Conservation (phyloP, 352 stramenopile species). For the Phytophthora capsici region DNA sequence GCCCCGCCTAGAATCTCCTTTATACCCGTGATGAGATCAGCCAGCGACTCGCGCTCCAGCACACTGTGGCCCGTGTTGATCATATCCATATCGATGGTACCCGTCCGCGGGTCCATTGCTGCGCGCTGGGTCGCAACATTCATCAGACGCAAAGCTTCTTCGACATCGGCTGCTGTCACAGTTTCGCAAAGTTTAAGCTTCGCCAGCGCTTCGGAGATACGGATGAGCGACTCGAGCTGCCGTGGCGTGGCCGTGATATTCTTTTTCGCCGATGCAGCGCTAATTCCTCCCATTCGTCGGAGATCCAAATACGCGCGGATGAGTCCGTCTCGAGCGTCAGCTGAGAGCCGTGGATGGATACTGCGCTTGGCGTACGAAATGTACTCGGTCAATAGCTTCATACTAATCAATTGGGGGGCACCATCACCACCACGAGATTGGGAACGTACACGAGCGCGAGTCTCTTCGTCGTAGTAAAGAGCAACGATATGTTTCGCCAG, state of each 20-base stretch:
- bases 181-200: slow-evolving; percentile 92
- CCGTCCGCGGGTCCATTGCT: slow-evolving; percentile 97
- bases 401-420: slow-evolving; percentile 69
- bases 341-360: slow-evolving; percentile 91
- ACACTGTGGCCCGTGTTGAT: slow-evolving; percentile 95
- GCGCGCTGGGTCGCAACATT: slow-evolving; percentile 97
- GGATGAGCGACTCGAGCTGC: slow-evolving; percentile 98
- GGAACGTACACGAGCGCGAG: slow-evolving; percentile 46
- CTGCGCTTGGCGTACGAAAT: slow-evolving; percentile 96
- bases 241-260: slow-evolving; percentile 98
- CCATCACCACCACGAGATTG: slow-evolving; percentile 32
- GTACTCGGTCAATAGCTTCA: slow-evolving; percentile 93
- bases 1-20: slow-evolving; percentile 66
- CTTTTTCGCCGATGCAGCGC: slow-evolving; percentile 78
- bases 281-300: slow-evolving; percentile 69
- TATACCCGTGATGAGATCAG: slow-evolving; percentile 59
- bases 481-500: slow-evolving; percentile 98
- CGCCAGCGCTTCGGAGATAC: slow-evolving; percentile 96
- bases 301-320: slow-evolving; percentile 95
- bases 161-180: slow-evolving; percentile 87
- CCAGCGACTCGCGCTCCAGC: slow-evolving; percentile 86
- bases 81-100: slow-evolving; percentile 99
- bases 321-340: slow-evolving; percentile 91
- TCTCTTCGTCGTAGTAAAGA: slow-evolving; percentile 94
- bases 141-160: slow-evolving; percentile 97